phyloP scores from a whole-genome alignment of 108 stramenopile species.

The Pseudonitzschia delicatissima region DNA sequence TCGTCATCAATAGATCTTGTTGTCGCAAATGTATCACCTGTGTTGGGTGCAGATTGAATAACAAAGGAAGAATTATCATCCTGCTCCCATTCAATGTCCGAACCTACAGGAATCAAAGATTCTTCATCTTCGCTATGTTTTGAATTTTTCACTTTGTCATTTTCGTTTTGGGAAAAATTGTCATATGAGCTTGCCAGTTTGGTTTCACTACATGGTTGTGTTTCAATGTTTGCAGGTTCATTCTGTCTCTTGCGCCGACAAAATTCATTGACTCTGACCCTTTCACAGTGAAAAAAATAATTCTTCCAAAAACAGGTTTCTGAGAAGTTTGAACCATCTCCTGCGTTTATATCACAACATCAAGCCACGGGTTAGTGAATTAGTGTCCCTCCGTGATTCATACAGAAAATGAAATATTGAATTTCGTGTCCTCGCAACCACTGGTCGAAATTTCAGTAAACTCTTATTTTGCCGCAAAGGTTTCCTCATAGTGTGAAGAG shows the following conservation, averaged over 20 bases:
- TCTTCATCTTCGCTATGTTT: slow-evolving; percentile 11
- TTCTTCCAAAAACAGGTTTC: slow-evolving; percentile 59
- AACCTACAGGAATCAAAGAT: slow-evolving; percentile 19
- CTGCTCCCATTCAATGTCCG: background rate
- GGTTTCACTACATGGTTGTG: background rate
- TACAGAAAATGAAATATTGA: too few species aligned
- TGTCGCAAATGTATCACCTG: slow-evolving; percentile 25
- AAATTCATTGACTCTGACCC: slow-evolving; percentile 24
- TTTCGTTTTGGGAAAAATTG: background rate
- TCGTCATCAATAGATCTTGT: slow-evolving; percentile 36
- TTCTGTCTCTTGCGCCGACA: background rate
- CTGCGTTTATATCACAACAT: background rate
- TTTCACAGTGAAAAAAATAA: slow-evolving; percentile 56
- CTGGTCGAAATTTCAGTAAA: too few species aligned
- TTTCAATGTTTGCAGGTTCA: background rate
- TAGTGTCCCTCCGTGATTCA: too few species aligned
- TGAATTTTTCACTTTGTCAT: background rate
- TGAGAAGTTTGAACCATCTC: background rate
- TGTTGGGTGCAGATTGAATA: slow-evolving; percentile 39
- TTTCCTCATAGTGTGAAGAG: too few species aligned
- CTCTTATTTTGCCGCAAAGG: too few species aligned
- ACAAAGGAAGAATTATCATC: slow-evolving; percentile 37
- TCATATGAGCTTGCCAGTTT: background rate
- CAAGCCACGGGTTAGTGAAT: too few species aligned
- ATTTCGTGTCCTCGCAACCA: too few species aligned